Evolutionary conservation across 2,329 filamentous ascomycete genomes (phyloP), one percentile per base, ranked within the genome.

Genomic region (Trichoderma simmonsii): DNA sequence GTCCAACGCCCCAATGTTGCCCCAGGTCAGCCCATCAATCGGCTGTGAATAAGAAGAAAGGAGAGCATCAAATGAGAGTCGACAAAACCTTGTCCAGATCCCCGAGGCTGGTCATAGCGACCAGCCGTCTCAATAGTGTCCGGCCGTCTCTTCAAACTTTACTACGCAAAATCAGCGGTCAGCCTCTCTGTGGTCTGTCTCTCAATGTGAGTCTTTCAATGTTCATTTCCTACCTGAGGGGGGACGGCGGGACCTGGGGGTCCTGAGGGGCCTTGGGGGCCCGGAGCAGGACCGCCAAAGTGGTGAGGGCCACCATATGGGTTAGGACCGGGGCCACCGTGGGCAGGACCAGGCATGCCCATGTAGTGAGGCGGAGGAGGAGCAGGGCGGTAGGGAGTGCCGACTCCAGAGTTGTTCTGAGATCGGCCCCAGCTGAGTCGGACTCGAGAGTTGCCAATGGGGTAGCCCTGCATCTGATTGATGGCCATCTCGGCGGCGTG

Each of bases 381-480:
- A 65, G 96, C 96, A 74, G 96, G 96, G 75, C 96, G 93, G 85
- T 99, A 98, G 72, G 96, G 96, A 77, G 96, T 98, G 76, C 96
- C 96, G 73, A 97, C 96, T 72, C 96, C 96, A 74, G 95, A 98
- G 88, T 99, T 99, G 90, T 98, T 99, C 88, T 99, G 96, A 70
- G 93, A 97, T 75, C 96, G 93, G 75, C 96, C 96, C 96, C 96
- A 99, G 82, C 94, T 97, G 76, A 99, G 89, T 79, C 96, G 94
- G 73, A 99, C 96, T 76, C 96, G 94, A 61, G 95, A 98, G 88
- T 99, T 99, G 71, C 96, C 96, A 79, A 99, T 99, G 28, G 96
- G 96, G 82, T 99, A 99, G 73, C 96, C 96, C 85, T 99, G 96
- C 96, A 99, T 99, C 85, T 99, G 96, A 86, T 99, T 99, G 89